Evolutionary conservation across 306 rosid species (phyloP), one percentile per base, ranked within the genome.

Genomic region (Purshia tridentata): DNA sequence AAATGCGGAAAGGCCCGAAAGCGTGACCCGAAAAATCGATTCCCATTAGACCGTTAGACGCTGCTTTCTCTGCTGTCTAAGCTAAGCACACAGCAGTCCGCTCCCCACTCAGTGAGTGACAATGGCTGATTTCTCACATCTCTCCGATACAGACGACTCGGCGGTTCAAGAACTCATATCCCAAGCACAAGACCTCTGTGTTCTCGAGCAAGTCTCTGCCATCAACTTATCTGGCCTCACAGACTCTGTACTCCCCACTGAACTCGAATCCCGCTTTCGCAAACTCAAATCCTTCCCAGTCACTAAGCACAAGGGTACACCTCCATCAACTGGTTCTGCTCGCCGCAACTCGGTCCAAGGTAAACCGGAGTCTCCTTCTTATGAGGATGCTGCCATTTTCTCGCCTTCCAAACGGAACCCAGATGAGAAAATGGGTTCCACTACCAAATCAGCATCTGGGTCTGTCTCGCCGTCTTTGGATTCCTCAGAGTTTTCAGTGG

Each of bases 201-300:
- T 88, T 76, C 81, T 93, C 29, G 90, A 93, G 49, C 96, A 93
- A 81, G 55, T 93, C 58, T 75, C 97, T 56, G 89, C 88, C 78
- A 85, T 91, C 87, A 86, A 89, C 77, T 93, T 89, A 80, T 83
- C 98, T 13, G 79, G 62, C 20, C 68, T 91, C 87, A 73, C 89
- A 6, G 72, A 89, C 50, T 79, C 94, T 2, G 37, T 54, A 44
- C 96, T 94, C 45, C 93, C 96, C 54, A 3, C 83, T 11, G 81
- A 94, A 39, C 97, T 91, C 10, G 97, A 91, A 56, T 83, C 94
- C 8, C 93, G 96, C n/a, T 94, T 94, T 76, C 81, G 77, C 60
- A 89, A 78, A 11, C 98, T 94, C 84, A 89, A 93, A 55, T 88
- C 96, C 1, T 86, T 91, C 20, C 97, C 98, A 0, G 70, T 75